phyloP scores from a whole-genome alignment of 2,329 filamentous ascomycete species.

The Claviceps sorghi region DNA sequence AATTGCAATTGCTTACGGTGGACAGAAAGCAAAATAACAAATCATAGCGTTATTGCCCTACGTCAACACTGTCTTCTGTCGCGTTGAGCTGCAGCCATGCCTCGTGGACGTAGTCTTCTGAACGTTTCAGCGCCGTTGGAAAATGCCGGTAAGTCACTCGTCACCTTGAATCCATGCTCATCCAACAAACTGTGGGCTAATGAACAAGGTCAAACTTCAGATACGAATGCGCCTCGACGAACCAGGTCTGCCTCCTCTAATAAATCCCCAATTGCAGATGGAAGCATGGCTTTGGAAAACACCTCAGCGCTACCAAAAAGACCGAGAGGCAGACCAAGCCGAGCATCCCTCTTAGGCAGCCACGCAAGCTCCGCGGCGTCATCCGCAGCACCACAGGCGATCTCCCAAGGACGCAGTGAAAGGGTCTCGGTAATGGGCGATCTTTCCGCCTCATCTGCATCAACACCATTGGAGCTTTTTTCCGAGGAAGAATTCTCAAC shows the following conservation, averaged over 20 bases:
- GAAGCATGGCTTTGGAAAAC: conserved; percentile 1
- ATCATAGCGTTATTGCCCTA: not conserved
- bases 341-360: conserved; percentile 9
- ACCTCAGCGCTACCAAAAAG: conserved; percentile 4
- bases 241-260: conserved; percentile 1
- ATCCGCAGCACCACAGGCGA: not conserved
- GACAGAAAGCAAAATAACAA: not conserved
- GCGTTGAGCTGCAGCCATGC: conserved; percentile 10
- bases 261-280: not conserved
- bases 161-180: not conserved
- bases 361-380: conserved; percentile 4
- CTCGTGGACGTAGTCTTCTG: conserved; percentile 16
- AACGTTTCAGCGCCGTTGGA: not conserved
- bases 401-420: conserved; percentile 1
- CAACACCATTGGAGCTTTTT: conserved; percentile 16
- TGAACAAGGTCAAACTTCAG: not conserved
- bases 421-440: conserved; percentile 10
- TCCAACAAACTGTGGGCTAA: not conserved
- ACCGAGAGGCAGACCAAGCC: conserved; percentile 13
- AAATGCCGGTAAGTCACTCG: not conserved
- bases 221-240: not conserved
- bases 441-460: conserved; percentile 19
- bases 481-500: conserved; percentile 20
- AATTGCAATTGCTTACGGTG: not conserved
- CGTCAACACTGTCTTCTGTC: not conserved